A percentile compares a stretch with the other conserved stretches of the same genome.
Conservation (phyloP, 2,329 filamentous ascomycete species). For the Aspergillus amoenus region DNA sequence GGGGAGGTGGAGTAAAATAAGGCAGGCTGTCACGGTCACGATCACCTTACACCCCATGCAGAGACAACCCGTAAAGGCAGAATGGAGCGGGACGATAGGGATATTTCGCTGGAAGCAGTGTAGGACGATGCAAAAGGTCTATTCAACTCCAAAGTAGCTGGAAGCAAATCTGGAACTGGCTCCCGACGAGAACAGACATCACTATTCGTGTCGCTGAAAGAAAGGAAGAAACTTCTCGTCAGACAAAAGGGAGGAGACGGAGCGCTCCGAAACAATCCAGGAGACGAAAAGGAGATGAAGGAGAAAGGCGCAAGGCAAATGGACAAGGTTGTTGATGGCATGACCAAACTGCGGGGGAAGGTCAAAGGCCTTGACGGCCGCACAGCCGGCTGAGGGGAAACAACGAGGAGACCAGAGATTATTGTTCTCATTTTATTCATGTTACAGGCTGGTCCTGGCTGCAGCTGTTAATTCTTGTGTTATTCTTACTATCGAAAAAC, state of each 20-base stretch:
- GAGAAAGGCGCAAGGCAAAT: background rate
- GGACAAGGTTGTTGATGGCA: conserved; percentile 10
- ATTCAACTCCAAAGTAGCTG: conserved; percentile 6
- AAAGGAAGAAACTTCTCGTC: conserved; percentile 2
- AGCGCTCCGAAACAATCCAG: background rate
- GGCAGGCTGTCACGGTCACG: conserved; percentile 1
- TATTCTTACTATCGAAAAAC: background rate
- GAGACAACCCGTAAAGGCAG: background rate
- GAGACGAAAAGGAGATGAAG: conserved; percentile 1
- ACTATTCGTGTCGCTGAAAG: conserved; percentile 8
- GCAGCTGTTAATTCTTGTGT: background rate
- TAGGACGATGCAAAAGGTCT: background rate
- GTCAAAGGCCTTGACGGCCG: conserved; percentile 8
- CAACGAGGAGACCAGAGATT: background rate
- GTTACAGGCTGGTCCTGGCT: too few species aligned
- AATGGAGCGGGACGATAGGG: background rate
- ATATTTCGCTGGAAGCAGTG: background rate
- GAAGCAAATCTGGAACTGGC: conserved; percentile 1
- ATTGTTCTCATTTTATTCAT: background rate
- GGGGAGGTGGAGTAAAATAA: conserved; percentile 12
- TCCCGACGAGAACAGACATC: conserved; percentile 6
- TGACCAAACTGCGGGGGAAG: conserved; percentile 15
- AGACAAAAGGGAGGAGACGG: background rate
- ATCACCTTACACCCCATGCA: background rate
- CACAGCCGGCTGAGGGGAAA: conserved; percentile 8